Conservation (phyloP, 1,284 basidiomycete species). For the Microbotryomycetes sp. region DNA sequence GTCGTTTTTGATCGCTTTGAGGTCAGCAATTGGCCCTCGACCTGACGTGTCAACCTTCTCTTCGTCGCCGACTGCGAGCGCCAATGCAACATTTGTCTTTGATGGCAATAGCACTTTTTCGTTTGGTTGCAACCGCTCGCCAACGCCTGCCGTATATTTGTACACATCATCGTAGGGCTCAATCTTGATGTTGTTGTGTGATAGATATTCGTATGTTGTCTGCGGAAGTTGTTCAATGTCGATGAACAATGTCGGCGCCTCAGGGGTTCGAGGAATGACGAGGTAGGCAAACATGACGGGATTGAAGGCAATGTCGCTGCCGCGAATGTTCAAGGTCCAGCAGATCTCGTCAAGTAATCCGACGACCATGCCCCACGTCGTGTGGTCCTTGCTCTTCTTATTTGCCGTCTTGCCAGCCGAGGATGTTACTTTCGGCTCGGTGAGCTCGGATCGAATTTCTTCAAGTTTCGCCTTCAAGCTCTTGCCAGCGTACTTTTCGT, state of each 20-base stretch:
- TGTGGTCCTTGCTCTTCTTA: conserved; percentile 16
- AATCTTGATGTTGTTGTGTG: conserved; percentile 41
- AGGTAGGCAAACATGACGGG: conserved; percentile 91
- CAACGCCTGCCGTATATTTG: conserved; percentile 51
- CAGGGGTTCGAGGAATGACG: conserved; percentile 61
- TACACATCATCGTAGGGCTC: conserved; percentile 66
- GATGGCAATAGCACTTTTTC: conserved; percentile 47
- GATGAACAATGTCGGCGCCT: conserved; percentile 60
- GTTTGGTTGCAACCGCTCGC: conserved; percentile 42
- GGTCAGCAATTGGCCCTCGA: conserved; percentile 66
- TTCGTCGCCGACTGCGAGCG: conserved; percentile 68
- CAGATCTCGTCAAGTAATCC: conserved; percentile 67
- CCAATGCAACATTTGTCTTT: conserved; percentile 65
- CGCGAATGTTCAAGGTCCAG: conserved; percentile 86
- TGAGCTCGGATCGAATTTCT: conserved; percentile 59
- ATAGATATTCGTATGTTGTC: conserved; percentile 55
- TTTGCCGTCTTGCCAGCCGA: conserved; percentile 16
- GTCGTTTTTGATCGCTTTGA: conserved; percentile 81
- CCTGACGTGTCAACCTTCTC: conserved; percentile 57
- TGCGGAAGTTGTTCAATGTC: conserved; percentile 59
- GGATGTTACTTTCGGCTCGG: conserved; percentile 60
- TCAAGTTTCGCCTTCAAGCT: conserved; percentile 60
- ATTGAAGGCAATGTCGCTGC: conserved; percentile 81
- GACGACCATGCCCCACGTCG: conserved; percentile 52
- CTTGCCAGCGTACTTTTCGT: conserved; percentile 65